Percentiles rank a stretch among this genome's conserved stretches.
Conservation (phyloP, 305 asterid species). For the Rubia tinctorum region DNA sequence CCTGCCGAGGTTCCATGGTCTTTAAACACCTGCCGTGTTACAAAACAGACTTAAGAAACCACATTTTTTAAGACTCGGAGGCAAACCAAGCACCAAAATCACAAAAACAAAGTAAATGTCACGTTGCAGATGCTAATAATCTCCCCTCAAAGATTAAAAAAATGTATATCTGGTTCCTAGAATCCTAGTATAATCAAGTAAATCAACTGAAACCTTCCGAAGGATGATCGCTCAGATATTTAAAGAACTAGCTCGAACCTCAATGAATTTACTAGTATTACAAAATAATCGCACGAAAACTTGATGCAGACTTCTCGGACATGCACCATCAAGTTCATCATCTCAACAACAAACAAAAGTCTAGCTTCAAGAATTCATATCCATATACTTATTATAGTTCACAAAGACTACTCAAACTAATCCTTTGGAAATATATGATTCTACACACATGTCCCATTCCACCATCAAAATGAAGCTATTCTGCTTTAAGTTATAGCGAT, state of each 20-base stretch:
- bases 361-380: background rate
- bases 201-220: too few relatives aligned
- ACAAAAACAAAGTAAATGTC: background rate
- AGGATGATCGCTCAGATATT: too few relatives aligned
- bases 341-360: background rate
- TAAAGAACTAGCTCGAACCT: background rate
- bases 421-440: too few relatives aligned
- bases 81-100: background rate
- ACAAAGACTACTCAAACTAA: too few relatives aligned
- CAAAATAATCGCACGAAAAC: background rate
- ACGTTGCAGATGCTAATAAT: background rate
- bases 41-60: background rate
- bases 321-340: background rate
- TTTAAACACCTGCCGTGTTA: slow-evolving; percentile 63
- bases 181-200: too few relatives aligned
- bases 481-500: too few relatives aligned
- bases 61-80: background rate
- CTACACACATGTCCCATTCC: too few relatives aligned
- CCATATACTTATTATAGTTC: too few relatives aligned
- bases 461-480: too few relatives aligned
- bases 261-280: background rate
- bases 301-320: background rate
- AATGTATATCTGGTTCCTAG: too few relatives aligned
- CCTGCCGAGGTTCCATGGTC: slow-evolving; percentile 98
- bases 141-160: too few relatives aligned